Base-by-base conservation (phyloP, 352 stramenopile species). In the Aphanomyces cochlioides region DNA sequence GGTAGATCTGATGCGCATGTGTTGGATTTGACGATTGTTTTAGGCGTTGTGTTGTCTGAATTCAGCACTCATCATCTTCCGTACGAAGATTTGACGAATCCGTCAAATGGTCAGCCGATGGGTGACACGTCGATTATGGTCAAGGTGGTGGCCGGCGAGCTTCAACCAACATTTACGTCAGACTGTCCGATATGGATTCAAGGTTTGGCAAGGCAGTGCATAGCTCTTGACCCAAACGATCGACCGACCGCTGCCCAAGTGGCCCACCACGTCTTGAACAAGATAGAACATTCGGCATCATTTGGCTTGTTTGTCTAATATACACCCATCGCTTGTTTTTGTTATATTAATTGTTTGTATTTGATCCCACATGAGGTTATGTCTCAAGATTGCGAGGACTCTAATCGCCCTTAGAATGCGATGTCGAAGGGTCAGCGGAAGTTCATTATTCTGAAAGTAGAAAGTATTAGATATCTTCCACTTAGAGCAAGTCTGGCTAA, bases 171-270 rank as follows among this genome's bases (percentile, higher is more conserved):
- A 2, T 67, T 67, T 21, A 17, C 28, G 37, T 41, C 50, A 6
- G 60, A 67, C 15, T 54, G 28, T 4, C 60, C 60, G 21, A 37
- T 13, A 4, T 67, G 60, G 60, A 17, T 67, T 17, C 60, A 41
- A 10, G 60, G 56, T 15, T 47, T 89, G 21, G 82, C 69, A n/a
- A 74, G 70, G 34, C 48, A 73, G 57, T 89, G 82, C 68, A 73
- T 87, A 43, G 72, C 72, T 10, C 40, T 84, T 36, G 74, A 89
- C 53, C 78, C 82, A 57, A 72, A 65, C 7, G 60, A 76, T 36
- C 78, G 81, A 7, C 81, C 81, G n/a, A 78, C 79, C 56, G 77
- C 77, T 48, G 71, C 69, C 10, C 72, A 85, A 39, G 72, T 80
- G 47, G 77, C 77, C 21, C 66, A 78, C 61, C 66, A 76, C 15